These are phyloP conservation scores for Carex sylvatica DNA, from an alignment of 202 grass and related monocot genomes.

Conservation along the genomic window DNA sequence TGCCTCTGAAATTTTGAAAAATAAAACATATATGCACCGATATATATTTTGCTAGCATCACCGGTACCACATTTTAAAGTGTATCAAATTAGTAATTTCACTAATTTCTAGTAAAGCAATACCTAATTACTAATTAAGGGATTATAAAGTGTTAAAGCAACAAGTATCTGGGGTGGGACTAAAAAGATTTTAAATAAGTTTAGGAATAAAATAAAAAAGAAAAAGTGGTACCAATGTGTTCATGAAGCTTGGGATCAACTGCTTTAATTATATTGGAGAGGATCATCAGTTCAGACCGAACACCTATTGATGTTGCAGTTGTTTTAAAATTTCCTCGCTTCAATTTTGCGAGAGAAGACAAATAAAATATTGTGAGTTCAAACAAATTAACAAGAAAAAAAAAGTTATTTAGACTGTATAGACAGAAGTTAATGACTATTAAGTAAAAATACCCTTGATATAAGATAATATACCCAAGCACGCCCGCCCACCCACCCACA, in stretches of 20 bases:
- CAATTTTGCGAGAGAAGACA: constrained; percentile 40
- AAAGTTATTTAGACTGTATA: neutral
- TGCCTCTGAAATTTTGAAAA: neutral
- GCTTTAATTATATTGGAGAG: constrained; percentile 78
- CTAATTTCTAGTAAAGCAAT: neutral
- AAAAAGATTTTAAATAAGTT: neutral
- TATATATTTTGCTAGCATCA: neutral
- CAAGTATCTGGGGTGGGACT: neutral
- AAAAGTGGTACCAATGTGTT: constrained; percentile 71
- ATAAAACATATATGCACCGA: neutral
- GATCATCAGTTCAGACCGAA: constrained; percentile 72
- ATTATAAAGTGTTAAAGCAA: neutral
- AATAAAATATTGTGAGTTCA: constrained; percentile 20
- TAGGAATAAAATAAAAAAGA: constrained; percentile 26
- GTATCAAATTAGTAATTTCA: neutral
- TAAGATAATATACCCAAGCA: neutral
- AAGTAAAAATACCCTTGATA: neutral
- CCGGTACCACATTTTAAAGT: neutral
- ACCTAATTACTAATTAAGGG: neutral
- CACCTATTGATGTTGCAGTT: constrained; percentile 90
- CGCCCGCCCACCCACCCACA: neutral
- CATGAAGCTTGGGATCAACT: constrained; percentile 88
- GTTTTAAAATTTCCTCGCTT: constrained; percentile 90
- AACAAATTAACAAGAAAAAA: constrained; percentile 27
- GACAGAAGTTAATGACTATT: neutral